Conservation (phyloP, 768 basidiomycete species). For the Mycena rosella region DNA sequence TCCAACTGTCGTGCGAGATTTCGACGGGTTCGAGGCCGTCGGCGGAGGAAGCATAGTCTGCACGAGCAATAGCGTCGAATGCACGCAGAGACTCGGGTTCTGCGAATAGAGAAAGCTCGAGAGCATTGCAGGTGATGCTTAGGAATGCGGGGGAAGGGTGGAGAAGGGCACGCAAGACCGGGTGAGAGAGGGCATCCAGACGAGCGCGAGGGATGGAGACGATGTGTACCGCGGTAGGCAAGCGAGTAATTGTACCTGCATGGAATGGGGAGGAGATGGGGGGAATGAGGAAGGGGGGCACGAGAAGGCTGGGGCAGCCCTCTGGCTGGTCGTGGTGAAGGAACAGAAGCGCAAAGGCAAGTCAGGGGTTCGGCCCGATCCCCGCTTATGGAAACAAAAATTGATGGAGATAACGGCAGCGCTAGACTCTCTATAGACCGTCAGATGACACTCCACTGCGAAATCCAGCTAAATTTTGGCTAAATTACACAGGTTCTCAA, state of each 20-base stretch:
- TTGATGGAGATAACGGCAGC: too few relatives aligned
- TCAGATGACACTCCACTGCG: too few relatives aligned
- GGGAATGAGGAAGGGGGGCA: not conserved
- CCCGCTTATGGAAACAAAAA: too few relatives aligned
- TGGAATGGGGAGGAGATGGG: not conserved
- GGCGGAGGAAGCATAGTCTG: constrained; percentile 54
- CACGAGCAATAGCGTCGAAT: constrained; percentile 72
- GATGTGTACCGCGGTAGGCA: constrained; percentile 78
- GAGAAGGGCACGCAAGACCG: constrained; percentile 77
- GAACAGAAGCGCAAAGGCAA: too few relatives aligned
- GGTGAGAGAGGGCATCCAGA: constrained; percentile 67
- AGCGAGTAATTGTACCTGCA: constrained; percentile 67
- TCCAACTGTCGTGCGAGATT: constrained; percentile 81
- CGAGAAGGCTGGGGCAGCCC: too few relatives aligned
- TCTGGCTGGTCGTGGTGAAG: too few relatives aligned
- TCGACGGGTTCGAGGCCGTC: constrained; percentile 66
- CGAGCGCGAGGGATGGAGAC: constrained; percentile 82
- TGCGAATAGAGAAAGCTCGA: constrained; percentile 83
- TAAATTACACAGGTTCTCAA: too few relatives aligned
- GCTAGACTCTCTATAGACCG: too few relatives aligned
- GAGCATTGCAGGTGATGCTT: constrained; percentile 82
- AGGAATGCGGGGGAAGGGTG: constrained; percentile 76
- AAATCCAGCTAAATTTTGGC: too few relatives aligned
- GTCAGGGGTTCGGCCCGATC: too few relatives aligned
- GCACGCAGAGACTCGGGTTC: constrained; percentile 68